A percentile compares a stretch with the other conserved stretches of the same genome.
Evolutionary conservation across 1,139 yeast genomes (phyloP).

Genomic region (Geotrichum aggregatum): DNA sequence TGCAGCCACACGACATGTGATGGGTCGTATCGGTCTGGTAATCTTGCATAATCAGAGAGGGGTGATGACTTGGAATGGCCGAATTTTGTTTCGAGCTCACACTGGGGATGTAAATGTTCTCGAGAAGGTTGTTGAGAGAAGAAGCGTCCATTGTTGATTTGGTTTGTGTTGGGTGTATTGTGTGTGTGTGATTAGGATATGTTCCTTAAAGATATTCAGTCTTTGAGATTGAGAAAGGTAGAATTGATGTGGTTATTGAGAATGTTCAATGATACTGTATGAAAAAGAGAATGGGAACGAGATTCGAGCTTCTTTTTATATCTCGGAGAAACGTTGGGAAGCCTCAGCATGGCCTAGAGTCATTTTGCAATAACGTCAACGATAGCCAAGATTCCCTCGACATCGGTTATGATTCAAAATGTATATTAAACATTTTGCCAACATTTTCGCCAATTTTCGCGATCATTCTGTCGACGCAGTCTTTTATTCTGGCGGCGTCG

Average conservation of each 20-base stretch:
- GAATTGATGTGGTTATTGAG: neutral
- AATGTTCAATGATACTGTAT: too few relatives aligned
- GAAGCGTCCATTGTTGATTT: constrained; percentile 43
- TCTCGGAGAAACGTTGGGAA: too few relatives aligned
- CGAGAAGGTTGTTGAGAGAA: constrained; percentile 40
- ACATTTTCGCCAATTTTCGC: too few relatives aligned
- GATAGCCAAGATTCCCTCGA: too few relatives aligned
- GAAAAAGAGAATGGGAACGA: neutral
- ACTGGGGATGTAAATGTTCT: constrained; percentile 46
- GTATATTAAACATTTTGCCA: too few relatives aligned
- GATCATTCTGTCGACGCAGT: too few relatives aligned
- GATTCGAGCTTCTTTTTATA: neutral
- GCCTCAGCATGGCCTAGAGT: too few relatives aligned
- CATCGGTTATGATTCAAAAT: too few relatives aligned
- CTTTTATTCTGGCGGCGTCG: too few relatives aligned
- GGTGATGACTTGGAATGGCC: constrained; percentile 45
- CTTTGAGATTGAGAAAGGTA: neutral
- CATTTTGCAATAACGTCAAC: too few relatives aligned
- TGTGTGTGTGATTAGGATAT: constrained; percentile 1
- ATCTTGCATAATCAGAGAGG: constrained; percentile 48
- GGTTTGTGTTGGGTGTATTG: too few relatives aligned
- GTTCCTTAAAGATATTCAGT: neutral
- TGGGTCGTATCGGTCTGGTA: constrained; percentile 45
- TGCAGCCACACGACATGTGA: constrained; percentile 47
- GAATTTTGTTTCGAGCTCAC: constrained; percentile 27